Evolutionary conservation across 2,329 filamentous ascomycete genomes (phyloP).

Genomic region (Xylaria hypoxylon): DNA sequence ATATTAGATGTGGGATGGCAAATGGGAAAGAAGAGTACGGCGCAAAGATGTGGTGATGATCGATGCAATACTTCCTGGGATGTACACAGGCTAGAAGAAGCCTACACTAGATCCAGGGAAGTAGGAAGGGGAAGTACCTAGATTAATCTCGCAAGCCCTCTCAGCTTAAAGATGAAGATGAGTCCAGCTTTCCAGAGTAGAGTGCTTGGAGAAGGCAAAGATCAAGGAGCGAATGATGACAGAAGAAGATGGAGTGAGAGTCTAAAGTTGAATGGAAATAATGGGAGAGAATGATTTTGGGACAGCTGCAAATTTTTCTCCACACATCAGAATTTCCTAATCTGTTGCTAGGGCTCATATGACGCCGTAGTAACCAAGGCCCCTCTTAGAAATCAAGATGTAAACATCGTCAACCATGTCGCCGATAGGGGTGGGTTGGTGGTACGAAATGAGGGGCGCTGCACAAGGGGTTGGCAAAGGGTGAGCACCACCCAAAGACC

Average conservation of each 20-base stretch:
- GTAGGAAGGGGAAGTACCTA: not conserved
- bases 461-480: not conserved
- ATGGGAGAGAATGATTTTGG: conserved; percentile 8
- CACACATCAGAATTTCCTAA: conserved; percentile 24
- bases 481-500: not conserved
- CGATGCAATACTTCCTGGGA: conserved; percentile 6
- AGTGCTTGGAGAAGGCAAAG: conserved; percentile 15
- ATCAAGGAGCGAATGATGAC: conserved; percentile 16
- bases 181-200: conserved; percentile 14
- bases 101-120: not conserved
- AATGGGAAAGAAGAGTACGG: not conserved
- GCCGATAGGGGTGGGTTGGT: conserved; percentile 6
- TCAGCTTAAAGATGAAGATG: conserved; percentile 12
- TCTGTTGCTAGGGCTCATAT: conserved; percentile 19
- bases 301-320: conserved; percentile 14
- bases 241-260: conserved; percentile 18
- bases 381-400: conserved; percentile 1
- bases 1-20: not conserved
- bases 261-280: conserved; percentile 13
- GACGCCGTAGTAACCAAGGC: conserved; percentile 21
- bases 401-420: conserved; percentile 29
- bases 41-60: not conserved
- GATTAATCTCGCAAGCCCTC: not conserved
- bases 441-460: conserved; percentile 8
- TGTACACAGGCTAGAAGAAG: conserved; percentile 2